phyloP scores from a whole-genome alignment of 345 rosid species.

The Eucalyptus caleyi region DNA sequence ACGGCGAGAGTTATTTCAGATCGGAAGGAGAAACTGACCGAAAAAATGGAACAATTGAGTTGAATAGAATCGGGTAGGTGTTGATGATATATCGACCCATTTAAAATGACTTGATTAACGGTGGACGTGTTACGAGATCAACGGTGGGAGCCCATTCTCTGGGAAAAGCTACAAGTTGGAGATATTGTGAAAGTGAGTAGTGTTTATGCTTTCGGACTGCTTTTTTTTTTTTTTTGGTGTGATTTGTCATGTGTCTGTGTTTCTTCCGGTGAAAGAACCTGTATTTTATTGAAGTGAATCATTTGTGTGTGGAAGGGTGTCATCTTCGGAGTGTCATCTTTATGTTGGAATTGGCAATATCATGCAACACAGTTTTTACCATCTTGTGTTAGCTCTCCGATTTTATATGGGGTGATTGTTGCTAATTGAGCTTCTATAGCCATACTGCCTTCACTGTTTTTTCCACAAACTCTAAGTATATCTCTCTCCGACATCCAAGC shows the following conservation, averaged over 20 bases:
- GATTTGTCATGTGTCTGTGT: too few species aligned
- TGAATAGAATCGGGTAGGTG: too few species aligned
- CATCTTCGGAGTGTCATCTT: neutral
- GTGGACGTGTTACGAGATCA: too few species aligned
- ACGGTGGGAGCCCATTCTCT: slow-evolving; percentile 20
- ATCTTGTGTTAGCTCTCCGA: neutral
- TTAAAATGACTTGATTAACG: too few species aligned
- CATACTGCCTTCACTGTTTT: neutral
- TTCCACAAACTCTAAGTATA: neutral
- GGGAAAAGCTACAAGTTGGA: slow-evolving; percentile 98
- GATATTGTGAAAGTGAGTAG: too few species aligned
- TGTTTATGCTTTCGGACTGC: too few species aligned
- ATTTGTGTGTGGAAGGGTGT: neutral
- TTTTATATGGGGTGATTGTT: neutral
- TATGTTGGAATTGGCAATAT: neutral
- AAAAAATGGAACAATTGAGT: too few species aligned
- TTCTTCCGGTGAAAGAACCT: too few species aligned
- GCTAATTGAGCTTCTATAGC: neutral
- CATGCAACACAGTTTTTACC: neutral
- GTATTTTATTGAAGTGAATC: neutral
- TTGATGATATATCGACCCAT: too few species aligned
- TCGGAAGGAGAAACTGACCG: too few species aligned
- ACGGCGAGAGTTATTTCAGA: neutral
- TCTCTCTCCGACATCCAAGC: neutral
- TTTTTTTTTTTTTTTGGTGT: too few species aligned